Conservation (phyloP, 352 stramenopile species). For the Pythium sukuiense region DNA sequence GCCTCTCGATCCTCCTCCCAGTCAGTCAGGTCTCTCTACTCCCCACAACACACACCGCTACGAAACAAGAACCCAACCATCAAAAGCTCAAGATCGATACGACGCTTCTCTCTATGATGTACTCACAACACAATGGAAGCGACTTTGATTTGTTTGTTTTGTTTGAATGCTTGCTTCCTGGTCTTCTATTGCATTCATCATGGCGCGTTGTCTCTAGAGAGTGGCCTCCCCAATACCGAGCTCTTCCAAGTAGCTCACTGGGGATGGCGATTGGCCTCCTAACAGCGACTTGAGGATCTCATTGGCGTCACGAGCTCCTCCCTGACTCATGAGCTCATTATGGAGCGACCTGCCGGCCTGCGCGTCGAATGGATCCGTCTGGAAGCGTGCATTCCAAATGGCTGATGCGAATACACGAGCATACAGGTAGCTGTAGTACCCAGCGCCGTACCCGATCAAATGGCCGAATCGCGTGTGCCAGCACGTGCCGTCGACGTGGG, state of each 20-base stretch:
- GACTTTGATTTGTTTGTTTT: constrained; percentile 16
- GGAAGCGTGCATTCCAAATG: constrained; percentile 85
- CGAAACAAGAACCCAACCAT: not conserved
- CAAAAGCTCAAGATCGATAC: constrained; percentile 8
- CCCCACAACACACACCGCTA: not conserved
- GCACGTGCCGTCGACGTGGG: constrained; percentile 73
- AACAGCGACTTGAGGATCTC: constrained; percentile 78
- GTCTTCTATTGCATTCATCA: not conserved
- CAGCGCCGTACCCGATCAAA: constrained; percentile 88
- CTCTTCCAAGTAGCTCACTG: constrained; percentile 67
- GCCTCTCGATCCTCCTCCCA: not conserved
- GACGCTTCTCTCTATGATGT: constrained; percentile 20
- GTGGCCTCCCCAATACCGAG: constrained; percentile 41
- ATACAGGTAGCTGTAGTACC: constrained; percentile 93
- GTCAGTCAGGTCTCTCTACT: constrained; percentile 12
- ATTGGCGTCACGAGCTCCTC: constrained; percentile 87
- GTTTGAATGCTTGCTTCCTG: constrained; percentile 3
- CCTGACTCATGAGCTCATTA: constrained; percentile 77
- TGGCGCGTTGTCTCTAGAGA: not conserved
- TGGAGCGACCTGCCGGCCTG: constrained; percentile 62
- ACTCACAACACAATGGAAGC: constrained; percentile 21
- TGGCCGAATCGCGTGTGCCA: constrained; percentile 90
- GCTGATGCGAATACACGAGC: constrained; percentile 87
- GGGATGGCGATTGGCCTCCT: constrained; percentile 48
- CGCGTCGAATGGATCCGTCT: constrained; percentile 54